Evolutionary conservation across 352 stramenopile genomes (phyloP), one percentile per base, ranked within the genome.

Genomic region (Thraustochytrium striatum): DNA sequence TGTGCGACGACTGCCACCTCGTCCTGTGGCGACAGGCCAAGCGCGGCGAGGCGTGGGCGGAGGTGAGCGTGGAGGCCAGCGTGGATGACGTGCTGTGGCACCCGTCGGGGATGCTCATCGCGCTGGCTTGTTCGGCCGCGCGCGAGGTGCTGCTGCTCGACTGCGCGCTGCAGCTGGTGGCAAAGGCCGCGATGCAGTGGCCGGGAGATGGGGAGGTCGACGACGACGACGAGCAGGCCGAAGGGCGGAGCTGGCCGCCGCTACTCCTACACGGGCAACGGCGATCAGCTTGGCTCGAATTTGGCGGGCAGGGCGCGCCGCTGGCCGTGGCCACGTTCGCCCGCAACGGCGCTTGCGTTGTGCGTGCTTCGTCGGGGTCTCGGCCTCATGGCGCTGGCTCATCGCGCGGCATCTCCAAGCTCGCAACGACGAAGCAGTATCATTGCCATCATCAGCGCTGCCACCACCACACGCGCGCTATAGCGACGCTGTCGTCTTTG

Each of bases 21-120:
- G 61, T 75, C 39, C 44, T 75, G 3, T 75, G 65, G 8, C 33
- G 30, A 25, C 44, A 25, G 7, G 65, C 9, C 36, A 61, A 30
- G 52, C 28, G 41, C 7, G n/a, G 25, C 7, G 36, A 0, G 16
- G 30, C 28, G 25, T 75, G 65, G 65, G 41, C 41, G 11, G 30
- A 19, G 9, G 16, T 5, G 1, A 32, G 43, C 8, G 11, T 65
- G 11, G 41, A 8, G 1, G 30, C 43, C 30, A 21, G 30, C 9
- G 50, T 61, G 11, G 65, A 75, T 50, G 25, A 61, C 32, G 5
- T 75, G n/a, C 3, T 61, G 25, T 75, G 65, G 65, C 16, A 65
- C 25, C 3, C 1, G 11, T 16, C 16, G 28, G 16, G 30, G 7
- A n/a, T 75, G 8, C 19, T 75, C 21, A 39, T 75, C 5, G 65